phyloP scores from a whole-genome alignment of 2,329 filamentous ascomycete genomes.

The Aspergillus piperis region DNA sequence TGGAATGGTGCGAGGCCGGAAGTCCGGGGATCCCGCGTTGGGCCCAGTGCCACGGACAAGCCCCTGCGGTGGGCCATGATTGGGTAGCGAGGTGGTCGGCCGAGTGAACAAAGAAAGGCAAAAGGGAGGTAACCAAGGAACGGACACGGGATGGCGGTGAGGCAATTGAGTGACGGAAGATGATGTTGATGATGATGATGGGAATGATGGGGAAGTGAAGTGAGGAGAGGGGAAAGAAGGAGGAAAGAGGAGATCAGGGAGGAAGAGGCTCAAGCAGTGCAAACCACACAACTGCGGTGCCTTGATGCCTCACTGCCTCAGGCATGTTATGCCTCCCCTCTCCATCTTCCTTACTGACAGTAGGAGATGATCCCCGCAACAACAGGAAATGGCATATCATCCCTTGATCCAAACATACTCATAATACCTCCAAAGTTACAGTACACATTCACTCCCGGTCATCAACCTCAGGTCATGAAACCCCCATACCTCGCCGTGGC shows the following conservation, averaged over 20 bases:
- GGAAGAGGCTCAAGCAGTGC: not conserved
- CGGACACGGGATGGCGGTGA: not conserved
- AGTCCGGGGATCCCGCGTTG: conserved; percentile 1
- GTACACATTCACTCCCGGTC: too few species aligned
- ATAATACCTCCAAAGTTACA: too few species aligned
- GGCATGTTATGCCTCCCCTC: not conserved
- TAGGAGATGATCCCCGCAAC: not conserved
- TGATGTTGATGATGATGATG: not conserved
- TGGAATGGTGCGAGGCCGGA: not conserved
- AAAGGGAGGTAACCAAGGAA: not conserved
- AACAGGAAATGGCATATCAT: not conserved
- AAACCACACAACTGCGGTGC: not conserved
- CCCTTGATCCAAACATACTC: not conserved
- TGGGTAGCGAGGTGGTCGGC: not conserved
- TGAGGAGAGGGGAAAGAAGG: not conserved
- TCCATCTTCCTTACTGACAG: not conserved
- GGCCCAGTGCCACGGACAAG: not conserved
- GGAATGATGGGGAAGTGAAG: not conserved
- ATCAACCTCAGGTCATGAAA: not conserved
- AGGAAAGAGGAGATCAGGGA: not conserved
- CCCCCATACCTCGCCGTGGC: conserved; percentile 11
- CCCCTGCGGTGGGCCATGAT: not conserved
- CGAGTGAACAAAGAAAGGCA: not conserved
- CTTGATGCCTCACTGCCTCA: not conserved
- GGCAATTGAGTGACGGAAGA: not conserved